A percentile compares a stretch with the other conserved stretches of the same genome.
Evolutionary conservation across 352 stramenopile genomes (phyloP).

Genomic region (Phytophthora vignae): DNA sequence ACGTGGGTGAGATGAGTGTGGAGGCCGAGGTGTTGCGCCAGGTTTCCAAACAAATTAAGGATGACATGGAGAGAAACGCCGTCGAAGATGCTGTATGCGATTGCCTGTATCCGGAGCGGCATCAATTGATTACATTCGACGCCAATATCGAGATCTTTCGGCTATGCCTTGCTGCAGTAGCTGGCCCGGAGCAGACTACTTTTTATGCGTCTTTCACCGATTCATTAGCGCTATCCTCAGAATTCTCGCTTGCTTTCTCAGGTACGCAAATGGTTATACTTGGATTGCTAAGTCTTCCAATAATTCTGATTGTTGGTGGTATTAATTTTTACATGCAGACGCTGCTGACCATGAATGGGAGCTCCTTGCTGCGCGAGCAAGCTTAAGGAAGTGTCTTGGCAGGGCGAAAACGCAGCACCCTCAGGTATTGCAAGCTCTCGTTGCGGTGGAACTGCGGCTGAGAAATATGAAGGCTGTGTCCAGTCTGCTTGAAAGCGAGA

Average conservation of each 20-base stretch:
- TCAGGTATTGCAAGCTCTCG: constrained; percentile 45
- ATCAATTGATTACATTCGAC: constrained; percentile 37
- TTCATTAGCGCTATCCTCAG: constrained; percentile 38
- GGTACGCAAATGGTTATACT: constrained; percentile 29
- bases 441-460: constrained; percentile 49
- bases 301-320: constrained; percentile 1
- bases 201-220: constrained; percentile 48
- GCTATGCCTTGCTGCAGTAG: constrained; percentile 42
- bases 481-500: constrained; percentile 39
- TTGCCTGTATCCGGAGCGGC: constrained; percentile 57
- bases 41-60: constrained; percentile 30
- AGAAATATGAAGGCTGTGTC: constrained; percentile 55
- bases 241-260: constrained; percentile 57
- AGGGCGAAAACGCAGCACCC: constrained; percentile 41
- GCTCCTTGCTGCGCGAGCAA: constrained; percentile 47
- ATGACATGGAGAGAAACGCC: constrained; percentile 26
- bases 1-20: constrained; percentile 52
- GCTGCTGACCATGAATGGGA: constrained; percentile 58
- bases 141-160: constrained; percentile 49
- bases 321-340: constrained; percentile 30
- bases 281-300: neutral
- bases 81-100: constrained; percentile 46
- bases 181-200: constrained; percentile 36
- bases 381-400: constrained; percentile 42
- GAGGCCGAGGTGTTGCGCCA: constrained; percentile 43